These are phyloP conservation scores for Acanthamoeba royreba DNA, from an alignment of 208 protist species.

Conservation along the genomic window DNA sequence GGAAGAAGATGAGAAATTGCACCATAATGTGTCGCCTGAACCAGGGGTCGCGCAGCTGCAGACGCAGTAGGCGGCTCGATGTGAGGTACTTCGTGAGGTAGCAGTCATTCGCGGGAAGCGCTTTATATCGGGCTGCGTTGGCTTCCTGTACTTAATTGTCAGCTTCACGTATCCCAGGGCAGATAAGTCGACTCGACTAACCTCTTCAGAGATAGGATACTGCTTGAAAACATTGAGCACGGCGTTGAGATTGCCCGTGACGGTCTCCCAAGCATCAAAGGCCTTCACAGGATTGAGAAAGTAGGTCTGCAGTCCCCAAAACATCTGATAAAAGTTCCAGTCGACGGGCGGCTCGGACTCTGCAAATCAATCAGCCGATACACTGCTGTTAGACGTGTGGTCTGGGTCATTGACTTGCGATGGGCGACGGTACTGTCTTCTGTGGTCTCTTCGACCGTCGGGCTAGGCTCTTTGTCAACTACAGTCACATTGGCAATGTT, in stretches of 20 bases:
- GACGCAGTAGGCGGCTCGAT: not conserved
- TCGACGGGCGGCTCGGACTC: conserved; percentile 4
- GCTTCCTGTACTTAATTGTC: not conserved
- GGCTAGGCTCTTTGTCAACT: not conserved
- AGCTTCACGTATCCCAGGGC: not conserved
- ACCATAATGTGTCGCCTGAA: conserved; percentile 30
- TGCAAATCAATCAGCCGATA: not conserved
- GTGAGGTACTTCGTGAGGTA: conserved; percentile 37
- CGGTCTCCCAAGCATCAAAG: not conserved
- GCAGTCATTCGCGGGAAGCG: not conserved
- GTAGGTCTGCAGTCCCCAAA: conserved; percentile 25
- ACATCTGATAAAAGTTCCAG: conserved; percentile 7
- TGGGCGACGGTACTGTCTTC: not conserved
- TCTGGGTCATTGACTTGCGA: not conserved
- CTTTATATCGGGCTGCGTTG: not conserved
- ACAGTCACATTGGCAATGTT: conserved; percentile 22
- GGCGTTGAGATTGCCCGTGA: not conserved
- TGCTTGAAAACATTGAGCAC: conserved; percentile 22
- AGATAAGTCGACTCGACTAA: not conserved
- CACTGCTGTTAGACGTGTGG: not conserved
- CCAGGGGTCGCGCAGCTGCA: conserved; percentile 32
- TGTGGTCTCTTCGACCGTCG: not conserved
- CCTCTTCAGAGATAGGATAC: conserved; percentile 23
- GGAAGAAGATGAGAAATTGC: conserved; percentile 27
- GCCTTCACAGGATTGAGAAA: not conserved